A percentile compares a stretch with the other conserved stretches of the same genome.
phyloP scores from a whole-genome alignment of 1,284 basidiomycete genomes.

The Austroboletus novae-zelandiae region DNA sequence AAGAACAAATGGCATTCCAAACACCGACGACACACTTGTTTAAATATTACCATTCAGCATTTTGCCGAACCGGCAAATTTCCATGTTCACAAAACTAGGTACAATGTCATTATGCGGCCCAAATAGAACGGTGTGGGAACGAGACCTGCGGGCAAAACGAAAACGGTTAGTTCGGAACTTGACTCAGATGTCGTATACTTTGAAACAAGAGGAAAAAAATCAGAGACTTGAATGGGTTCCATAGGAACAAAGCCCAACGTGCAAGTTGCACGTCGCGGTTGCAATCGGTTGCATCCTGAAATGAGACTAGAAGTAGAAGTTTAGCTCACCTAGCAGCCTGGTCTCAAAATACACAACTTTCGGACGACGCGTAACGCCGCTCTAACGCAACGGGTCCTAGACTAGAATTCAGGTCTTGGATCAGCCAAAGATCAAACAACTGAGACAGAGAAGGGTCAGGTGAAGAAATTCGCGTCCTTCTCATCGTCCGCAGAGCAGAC shows the following conservation, averaged over 20 bases:
- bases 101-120: conserved; percentile 14
- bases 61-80: neutral
- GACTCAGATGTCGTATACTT: neutral
- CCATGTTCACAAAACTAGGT: conserved; percentile 9
- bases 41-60: neutral
- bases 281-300: conserved; percentile 51
- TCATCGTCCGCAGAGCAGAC: conserved; percentile 43
- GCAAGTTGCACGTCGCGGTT: conserved; percentile 55
- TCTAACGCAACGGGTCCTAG: neutral
- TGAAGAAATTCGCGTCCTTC: conserved; percentile 44
- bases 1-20: no score
- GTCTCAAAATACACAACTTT: neutral
- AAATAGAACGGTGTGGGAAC: conserved; percentile 3
- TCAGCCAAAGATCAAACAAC: conserved; percentile 7
- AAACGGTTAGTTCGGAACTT: conserved; percentile 14
- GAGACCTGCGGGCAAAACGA: conserved; percentile 6
- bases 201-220: conserved; percentile 22
- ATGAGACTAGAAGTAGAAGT: neutral
- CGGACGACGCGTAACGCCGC: neutral
- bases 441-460: conserved; percentile 33
- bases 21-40: no score
- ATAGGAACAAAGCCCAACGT: conserved; percentile 59
- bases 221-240: conserved; percentile 80
- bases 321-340: conserved; percentile 17
- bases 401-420: no score